Conservation (phyloP, 192 early-diverging fungal species). For the Backusella tuberculispora region DNA sequence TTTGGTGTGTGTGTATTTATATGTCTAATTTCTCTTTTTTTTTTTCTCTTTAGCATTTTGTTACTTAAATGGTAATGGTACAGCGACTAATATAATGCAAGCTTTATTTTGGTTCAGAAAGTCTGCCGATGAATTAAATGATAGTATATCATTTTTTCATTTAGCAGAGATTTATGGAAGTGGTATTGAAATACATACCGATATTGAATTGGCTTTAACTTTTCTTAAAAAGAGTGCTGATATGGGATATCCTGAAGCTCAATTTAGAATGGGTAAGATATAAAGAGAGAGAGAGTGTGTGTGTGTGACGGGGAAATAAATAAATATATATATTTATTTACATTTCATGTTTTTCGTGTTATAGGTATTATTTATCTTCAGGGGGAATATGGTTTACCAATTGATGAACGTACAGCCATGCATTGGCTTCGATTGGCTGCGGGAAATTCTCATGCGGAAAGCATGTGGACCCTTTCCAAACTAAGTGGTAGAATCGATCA, state of each 20-base stretch:
- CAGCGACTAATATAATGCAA: constrained; percentile 9
- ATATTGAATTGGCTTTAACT: constrained; percentile 4
- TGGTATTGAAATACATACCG: background rate
- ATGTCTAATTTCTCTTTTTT: background rate
- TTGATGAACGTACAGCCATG: constrained; percentile 25
- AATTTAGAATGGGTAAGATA: constrained; percentile 28
- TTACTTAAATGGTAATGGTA: constrained; percentile 35
- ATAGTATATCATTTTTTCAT: constrained; percentile 23
- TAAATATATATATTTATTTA: too few species aligned
- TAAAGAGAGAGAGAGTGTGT: background rate
- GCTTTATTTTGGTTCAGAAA: constrained; percentile 38
- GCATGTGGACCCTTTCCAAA: constrained; percentile 11
- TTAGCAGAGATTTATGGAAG: constrained; percentile 24
- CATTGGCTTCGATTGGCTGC: constrained; percentile 31
- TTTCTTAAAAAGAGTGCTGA: constrained; percentile 28
- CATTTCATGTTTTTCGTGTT: background rate
- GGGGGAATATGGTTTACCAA: constrained; percentile 12
- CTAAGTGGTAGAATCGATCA: background rate
- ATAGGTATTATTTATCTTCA: constrained; percentile 16
- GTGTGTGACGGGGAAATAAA: too few species aligned
- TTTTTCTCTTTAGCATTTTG: constrained; percentile 30
- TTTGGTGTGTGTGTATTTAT: background rate
- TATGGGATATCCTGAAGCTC: constrained; percentile 26
- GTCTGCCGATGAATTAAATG: constrained; percentile 32
- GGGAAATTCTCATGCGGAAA: constrained; percentile 13